A percentile compares a stretch with the other conserved stretches of the same genome.
phyloP scores from a whole-genome alignment of 768 basidiomycete species.

The Clavaria fumosa region DNA sequence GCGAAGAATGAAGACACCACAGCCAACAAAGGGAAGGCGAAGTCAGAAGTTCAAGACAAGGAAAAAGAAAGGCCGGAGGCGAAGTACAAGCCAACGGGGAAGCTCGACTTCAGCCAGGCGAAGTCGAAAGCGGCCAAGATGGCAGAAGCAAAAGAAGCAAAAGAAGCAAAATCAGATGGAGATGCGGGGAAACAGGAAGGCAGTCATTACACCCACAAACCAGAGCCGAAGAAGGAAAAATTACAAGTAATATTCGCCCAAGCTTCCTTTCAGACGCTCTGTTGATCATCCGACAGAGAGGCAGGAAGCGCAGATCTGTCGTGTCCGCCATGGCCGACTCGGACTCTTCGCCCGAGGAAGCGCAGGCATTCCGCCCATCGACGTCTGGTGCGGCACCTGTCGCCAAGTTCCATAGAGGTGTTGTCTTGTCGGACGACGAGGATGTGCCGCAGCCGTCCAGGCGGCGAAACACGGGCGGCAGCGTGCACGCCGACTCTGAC shows the following conservation, averaged over 20 bases:
- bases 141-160: conserved; percentile 12
- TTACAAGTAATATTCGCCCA: conserved; percentile 6
- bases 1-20: conserved; percentile 8
- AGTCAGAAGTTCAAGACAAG: too few species aligned
- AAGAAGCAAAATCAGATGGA: conserved; percentile 10
- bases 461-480: neutral
- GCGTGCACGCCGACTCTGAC: neutral
- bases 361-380: conserved; percentile 4
- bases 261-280: conserved; percentile 6
- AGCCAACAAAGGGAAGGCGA: conserved; percentile 1
- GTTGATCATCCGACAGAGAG: conserved; percentile 9
- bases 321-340: conserved; percentile 16
- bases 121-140: conserved; percentile 27
- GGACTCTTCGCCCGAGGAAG: conserved; percentile 12
- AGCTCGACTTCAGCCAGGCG: conserved; percentile 48
- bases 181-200: conserved; percentile 9
- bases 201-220: conserved; percentile 7
- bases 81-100: conserved; percentile 25
- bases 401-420: conserved; percentile 28
- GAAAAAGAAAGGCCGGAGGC: conserved; percentile 10
- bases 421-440: conserved; percentile 48
- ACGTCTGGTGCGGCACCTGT: conserved; percentile 5
- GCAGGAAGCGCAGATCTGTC: conserved; percentile 31
- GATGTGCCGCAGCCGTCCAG: conserved; percentile 32
- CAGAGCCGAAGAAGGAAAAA: conserved; percentile 10